These are phyloP conservation scores for Royoungia palumana DNA, from an alignment of 768 basidiomycete species.

Conservation along the genomic window DNA sequence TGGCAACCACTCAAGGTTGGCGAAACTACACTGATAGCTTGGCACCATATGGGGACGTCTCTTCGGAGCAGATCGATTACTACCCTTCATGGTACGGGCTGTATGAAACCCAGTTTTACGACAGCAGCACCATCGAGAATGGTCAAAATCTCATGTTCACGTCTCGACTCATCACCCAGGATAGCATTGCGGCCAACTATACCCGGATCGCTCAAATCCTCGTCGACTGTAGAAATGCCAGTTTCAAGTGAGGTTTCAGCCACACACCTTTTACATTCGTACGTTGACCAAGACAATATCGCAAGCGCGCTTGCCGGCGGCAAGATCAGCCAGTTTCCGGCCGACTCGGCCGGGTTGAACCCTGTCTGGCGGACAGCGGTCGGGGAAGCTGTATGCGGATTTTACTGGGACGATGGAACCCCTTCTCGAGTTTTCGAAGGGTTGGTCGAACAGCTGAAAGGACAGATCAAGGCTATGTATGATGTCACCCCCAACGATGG, in stretches of 20 bases:
- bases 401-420: constrained; percentile 23
- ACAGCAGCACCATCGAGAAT: constrained; percentile 7
- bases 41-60: constrained; percentile 14
- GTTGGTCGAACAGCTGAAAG: constrained; percentile 9
- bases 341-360: constrained; percentile 42
- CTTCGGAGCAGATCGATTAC: constrained; percentile 22
- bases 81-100: constrained; percentile 26
- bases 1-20: constrained; percentile 34
- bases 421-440: constrained; percentile 13
- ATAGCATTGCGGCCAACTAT: constrained; percentile 22
- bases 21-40: constrained; percentile 19
- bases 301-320: constrained; percentile 43
- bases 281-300: background rate
- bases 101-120: constrained; percentile 12
- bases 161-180: constrained; percentile 35
- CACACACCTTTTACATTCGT: background rate
- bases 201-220: constrained; percentile 21
- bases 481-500: constrained; percentile 34
- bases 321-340: constrained; percentile 35
- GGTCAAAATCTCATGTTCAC: constrained; percentile 29
- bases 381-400: constrained; percentile 24
- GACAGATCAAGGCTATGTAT: constrained; percentile 25
- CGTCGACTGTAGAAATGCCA: background rate
- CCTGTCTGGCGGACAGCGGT: constrained; percentile 47
- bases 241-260: constrained; percentile 6